Base-by-base conservation (phyloP, 2,329 filamentous ascomycete genomes). In the Phialophora chinensis region DNA sequence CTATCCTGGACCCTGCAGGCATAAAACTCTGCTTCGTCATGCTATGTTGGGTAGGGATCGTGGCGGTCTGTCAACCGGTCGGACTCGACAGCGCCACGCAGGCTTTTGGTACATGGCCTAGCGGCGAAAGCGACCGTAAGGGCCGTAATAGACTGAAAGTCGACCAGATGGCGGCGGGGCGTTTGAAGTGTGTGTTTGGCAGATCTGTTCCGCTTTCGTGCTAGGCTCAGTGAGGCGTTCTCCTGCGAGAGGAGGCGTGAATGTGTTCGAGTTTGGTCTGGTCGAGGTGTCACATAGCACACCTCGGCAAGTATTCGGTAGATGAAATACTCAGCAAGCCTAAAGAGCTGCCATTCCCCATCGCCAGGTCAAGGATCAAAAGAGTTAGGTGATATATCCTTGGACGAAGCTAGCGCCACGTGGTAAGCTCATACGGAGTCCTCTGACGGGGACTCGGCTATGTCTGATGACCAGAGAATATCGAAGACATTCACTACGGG, bases 241-340 rank as follows among this genome's bases (percentile, higher is more conserved):
- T 42, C 12, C 12, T 17, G 14, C 35, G 14, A 42, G 35, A 17
- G 6, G 1, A 42, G 17, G 35, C 35, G 35, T 42, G 14, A 42
- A 17, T 42, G 17, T 42, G 33, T 11, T 35, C 33, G 33, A 35
- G 10, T 35, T 35, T 27, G 27, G 27, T 27, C 27, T 27, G 35
- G 14, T 42, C 14, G 35, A 17, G 12, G 1, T 42, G 35, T 17
- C 35, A 17, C 12, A 17, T 6, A 42, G 35, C 35, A 42, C 35
- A 42, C 20, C 25, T 47, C 57, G 57, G 57, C 57, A 60, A 60
- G 57, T 50, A 50, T 60, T 60, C 57, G 57, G 57, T 50, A 31
- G 27, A 47, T 31, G n/a, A 14, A 29, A 35, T 47, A 42, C 57
- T 23, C 31, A n/a, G 47, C 44, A 50, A 31, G 25, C 57, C 20